Conservation (phyloP, 352 stramenopile genomes). For the Phytophthora idaei region DNA sequence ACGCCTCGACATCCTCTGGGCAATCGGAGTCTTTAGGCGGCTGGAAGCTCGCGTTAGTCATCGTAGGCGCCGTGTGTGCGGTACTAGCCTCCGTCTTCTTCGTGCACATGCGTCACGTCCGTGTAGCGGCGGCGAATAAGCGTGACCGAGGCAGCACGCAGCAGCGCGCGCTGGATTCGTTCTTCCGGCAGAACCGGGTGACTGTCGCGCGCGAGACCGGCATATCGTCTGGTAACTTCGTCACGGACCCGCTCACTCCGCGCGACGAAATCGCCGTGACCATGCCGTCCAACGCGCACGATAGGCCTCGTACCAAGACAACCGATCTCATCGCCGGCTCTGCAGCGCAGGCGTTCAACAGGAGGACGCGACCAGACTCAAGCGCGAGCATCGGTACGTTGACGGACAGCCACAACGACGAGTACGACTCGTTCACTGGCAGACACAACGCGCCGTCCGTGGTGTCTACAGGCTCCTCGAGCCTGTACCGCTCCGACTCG, state of each 20-base stretch:
- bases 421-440: slow-evolving; percentile 42
- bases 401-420: slow-evolving; percentile 25
- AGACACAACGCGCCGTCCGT: slow-evolving; percentile 7
- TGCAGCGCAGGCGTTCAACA: slow-evolving; percentile 28
- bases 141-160: slow-evolving; percentile 41
- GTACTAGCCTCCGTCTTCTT: slow-evolving; percentile 66
- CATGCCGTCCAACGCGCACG: slow-evolving; percentile 16
- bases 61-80: slow-evolving; percentile 48
- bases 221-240: slow-evolving; percentile 29
- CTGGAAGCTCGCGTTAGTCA: slow-evolving; percentile 49
- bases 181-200: slow-evolving; percentile 56
- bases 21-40: slow-evolving; percentile 33
- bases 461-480: slow-evolving; percentile 14
- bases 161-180: slow-evolving; percentile 55
- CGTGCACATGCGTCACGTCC: slow-evolving; percentile 49
- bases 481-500: slow-evolving; percentile 13
- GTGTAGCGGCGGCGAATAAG: slow-evolving; percentile 29
- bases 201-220: slow-evolving; percentile 34
- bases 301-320: slow-evolving; percentile 10
- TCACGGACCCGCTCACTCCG: slow-evolving; percentile 40
- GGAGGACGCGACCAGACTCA: slow-evolving; percentile 8
- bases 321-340: slow-evolving; percentile 26
- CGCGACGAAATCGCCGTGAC: slow-evolving; percentile 43
- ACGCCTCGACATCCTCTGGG: slow-evolving; percentile 21
- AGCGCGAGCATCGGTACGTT: slow-evolving; percentile 31